phyloP scores from a whole-genome alignment of 2,329 filamentous ascomycete genomes.

The Leptographium flavum region DNA sequence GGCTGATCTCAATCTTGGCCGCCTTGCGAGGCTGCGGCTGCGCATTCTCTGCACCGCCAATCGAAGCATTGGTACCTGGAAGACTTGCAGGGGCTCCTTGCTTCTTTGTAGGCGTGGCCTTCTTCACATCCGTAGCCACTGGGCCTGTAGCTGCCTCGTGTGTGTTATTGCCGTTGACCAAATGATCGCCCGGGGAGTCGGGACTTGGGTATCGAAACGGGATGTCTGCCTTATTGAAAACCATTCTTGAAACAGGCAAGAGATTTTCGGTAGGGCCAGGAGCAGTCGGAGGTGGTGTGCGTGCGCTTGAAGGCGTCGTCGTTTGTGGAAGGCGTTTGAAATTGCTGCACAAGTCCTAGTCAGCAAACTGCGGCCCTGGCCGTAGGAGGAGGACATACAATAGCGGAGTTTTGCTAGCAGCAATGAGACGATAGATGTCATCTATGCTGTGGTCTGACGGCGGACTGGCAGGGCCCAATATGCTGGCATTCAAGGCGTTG shows the following conservation, averaged over 20 bases:
- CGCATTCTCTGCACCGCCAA: conserved; percentile 9
- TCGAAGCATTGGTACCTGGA: conserved; percentile 9
- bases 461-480: conserved; percentile 19
- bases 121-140: conserved; percentile 14
- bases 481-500: conserved; percentile 58
- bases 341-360: conserved; percentile 25
- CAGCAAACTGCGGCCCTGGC: not conserved
- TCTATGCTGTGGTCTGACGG: conserved; percentile 48
- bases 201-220: conserved; percentile 26
- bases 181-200: conserved; percentile 14
- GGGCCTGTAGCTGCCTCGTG: conserved; percentile 15
- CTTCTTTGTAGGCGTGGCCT: conserved; percentile 7
- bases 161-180: conserved; percentile 6
- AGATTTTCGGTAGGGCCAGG: conserved; percentile 25
- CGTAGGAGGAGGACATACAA: conserved; percentile 33
- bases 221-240: conserved; percentile 27
- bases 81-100: conserved; percentile 7
- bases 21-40: conserved; percentile 21
- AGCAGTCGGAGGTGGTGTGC: conserved; percentile 13
- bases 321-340: conserved; percentile 36
- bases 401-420: conserved; percentile 52
- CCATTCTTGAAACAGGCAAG: conserved; percentile 35
- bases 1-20: conserved; percentile 30
- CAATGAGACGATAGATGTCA: conserved; percentile 59
- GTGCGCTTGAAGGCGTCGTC: conserved; percentile 11